Evolutionary conservation across 257 asterid species (phyloP).

Genomic region (Catharanthus roseus): DNA sequence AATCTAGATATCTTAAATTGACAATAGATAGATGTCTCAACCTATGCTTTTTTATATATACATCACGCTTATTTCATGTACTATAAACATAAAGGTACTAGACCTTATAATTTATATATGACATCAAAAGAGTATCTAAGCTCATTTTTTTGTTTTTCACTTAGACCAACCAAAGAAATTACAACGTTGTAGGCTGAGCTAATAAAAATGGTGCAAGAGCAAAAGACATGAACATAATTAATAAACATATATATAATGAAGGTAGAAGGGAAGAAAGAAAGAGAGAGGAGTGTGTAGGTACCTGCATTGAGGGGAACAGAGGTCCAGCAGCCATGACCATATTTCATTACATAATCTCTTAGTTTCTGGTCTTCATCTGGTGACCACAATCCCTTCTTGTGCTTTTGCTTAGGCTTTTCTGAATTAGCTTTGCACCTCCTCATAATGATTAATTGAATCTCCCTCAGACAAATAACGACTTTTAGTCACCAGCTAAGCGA

Average conservation of each 20-base stretch:
- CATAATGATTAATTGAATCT: no score
- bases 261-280: slow-evolving; percentile 1
- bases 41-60: no score
- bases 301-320: slow-evolving; percentile 80
- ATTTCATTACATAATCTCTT: slow-evolving; percentile 40
- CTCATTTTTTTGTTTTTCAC: not conserved
- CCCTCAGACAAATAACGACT: not conserved
- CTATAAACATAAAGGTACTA: no score
- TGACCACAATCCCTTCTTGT: slow-evolving; percentile 82
- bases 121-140: not conserved
- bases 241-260: no score
- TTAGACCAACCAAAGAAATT: no score
- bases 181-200: not conserved
- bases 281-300: no score
- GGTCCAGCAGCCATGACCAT: slow-evolving; percentile 86
- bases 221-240: not conserved
- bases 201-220: not conserved
- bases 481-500: no score
- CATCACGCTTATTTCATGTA: no score
- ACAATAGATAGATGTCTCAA: no score
- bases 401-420: slow-evolving; percentile 46
- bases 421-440: slow-evolving; percentile 26
- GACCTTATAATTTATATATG: no score
- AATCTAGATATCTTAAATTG: no score
- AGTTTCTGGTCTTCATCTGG: slow-evolving; percentile 89